phyloP scores from a whole-genome alignment of 805 yeast species.

The Sugiyamaella mastotermitis region DNA sequence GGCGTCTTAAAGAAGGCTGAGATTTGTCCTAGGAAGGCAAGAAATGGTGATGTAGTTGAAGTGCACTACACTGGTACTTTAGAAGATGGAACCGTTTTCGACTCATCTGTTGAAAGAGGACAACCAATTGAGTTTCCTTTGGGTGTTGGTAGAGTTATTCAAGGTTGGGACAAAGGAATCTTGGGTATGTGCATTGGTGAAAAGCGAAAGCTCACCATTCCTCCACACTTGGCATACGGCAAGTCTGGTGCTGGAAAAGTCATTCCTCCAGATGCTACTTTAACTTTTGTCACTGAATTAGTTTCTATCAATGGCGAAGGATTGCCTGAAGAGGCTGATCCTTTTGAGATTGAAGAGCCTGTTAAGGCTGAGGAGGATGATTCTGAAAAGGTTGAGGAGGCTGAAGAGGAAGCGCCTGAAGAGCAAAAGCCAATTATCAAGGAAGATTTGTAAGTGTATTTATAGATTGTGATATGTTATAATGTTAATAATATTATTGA shows the following conservation, averaged over 20 bases:
- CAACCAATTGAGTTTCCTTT: constrained; percentile 65
- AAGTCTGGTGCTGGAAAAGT: constrained; percentile 61
- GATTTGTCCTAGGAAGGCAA: constrained; percentile 51
- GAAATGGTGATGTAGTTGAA: constrained; percentile 58
- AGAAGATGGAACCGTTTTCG: constrained; percentile 65
- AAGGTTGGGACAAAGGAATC: constrained; percentile 90
- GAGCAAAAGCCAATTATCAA: neutral
- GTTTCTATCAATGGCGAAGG: constrained; percentile 42
- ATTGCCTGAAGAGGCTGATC: neutral
- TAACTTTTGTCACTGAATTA: constrained; percentile 62
- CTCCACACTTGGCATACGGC: constrained; percentile 77
- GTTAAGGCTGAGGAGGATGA: too few species aligned
- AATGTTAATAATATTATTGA: too few species aligned
- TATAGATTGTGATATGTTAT: too few species aligned
- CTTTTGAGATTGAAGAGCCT: neutral
- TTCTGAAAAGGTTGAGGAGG: too few species aligned
- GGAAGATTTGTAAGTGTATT: too few species aligned
- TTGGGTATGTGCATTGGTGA: constrained; percentile 85
- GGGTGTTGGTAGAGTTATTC: constrained; percentile 75
- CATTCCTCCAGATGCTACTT: constrained; percentile 72
- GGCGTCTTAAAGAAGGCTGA: constrained; percentile 47
- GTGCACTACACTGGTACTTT: constrained; percentile 79
- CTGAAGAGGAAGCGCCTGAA: too few species aligned
- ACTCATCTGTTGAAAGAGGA: constrained; percentile 60
- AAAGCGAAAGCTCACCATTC: constrained; percentile 70